A percentile compares a stretch with the other conserved stretches of the same genome.
Conservation (phyloP, 768 basidiomycete genomes). For the Trametes cubensis region DNA sequence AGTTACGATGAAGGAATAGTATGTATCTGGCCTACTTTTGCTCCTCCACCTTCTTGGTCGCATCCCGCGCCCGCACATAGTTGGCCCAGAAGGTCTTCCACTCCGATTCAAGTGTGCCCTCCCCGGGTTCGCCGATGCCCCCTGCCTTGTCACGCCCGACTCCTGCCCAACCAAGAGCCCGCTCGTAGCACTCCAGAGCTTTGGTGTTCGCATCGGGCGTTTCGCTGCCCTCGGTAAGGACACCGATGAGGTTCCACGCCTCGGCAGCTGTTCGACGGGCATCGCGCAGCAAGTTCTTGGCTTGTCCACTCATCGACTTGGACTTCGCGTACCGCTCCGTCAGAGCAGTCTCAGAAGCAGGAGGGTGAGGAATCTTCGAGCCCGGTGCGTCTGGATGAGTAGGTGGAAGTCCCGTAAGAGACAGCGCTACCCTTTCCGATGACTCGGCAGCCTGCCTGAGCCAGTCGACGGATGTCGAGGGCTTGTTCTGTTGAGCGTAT, state of each 20-base stretch:
- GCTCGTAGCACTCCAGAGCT: conserved; percentile 67
- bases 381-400: conserved; percentile 39
- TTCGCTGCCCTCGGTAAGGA: conserved; percentile 54
- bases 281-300: conserved; percentile 63
- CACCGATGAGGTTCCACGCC: conserved; percentile 74
- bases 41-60: conserved; percentile 17
- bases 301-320: conserved; percentile 54
- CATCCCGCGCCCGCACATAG: conserved; percentile 52
- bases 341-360: conserved; percentile 44
- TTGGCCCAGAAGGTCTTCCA: conserved; percentile 65
- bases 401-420: conserved; percentile 49
- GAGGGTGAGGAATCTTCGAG: conserved; percentile 40
- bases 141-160: conserved; percentile 40
- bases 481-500: conserved; percentile 49
- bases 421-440: conserved; percentile 63
- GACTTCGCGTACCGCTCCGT: conserved; percentile 50
- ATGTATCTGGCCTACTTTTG: conserved; percentile 2
- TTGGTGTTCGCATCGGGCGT: conserved; percentile 36
- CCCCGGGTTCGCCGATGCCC: conserved; percentile 47
- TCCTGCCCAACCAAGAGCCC: conserved; percentile 72
- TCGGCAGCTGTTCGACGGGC: conserved; percentile 71
- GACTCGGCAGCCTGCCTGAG: conserved; percentile 65
- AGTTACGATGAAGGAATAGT: neutral
- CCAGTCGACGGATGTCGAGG: conserved; percentile 53
- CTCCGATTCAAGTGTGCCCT: conserved; percentile 59